Evolutionary conservation across 2,329 filamentous ascomycete genomes (phyloP).

Genomic region (Trichophyton schoenleinii): DNA sequence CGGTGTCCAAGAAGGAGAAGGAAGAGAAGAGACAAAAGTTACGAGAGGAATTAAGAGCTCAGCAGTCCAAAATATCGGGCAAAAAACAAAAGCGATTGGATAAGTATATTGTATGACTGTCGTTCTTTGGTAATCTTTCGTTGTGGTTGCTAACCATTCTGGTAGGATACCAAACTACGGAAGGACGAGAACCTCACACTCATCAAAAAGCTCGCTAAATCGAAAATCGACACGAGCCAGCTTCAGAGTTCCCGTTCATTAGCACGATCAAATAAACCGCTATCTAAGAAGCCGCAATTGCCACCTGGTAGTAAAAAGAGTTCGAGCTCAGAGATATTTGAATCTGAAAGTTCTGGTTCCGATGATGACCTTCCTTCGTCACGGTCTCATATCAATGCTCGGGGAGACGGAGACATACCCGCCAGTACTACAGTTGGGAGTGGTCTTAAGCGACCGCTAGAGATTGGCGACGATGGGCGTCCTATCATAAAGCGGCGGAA

Average conservation of each 20-base stretch:
- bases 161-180: constrained; percentile 70
- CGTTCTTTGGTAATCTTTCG: not conserved
- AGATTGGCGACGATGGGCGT: constrained; percentile 63
- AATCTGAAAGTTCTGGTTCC: constrained; percentile 17
- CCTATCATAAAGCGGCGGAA: constrained; percentile 67
- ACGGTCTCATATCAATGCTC: constrained; percentile 16
- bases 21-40: constrained; percentile 42
- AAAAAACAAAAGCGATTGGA: constrained; percentile 58
- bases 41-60: constrained; percentile 42
- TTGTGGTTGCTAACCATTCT: constrained; percentile 5
- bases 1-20: constrained; percentile 40
- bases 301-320: not conserved
- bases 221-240: constrained; percentile 68
- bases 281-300: constrained; percentile 21
- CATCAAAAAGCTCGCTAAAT: constrained; percentile 59
- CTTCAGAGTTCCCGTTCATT: constrained; percentile 67
- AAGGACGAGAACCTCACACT: constrained; percentile 85
- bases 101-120: constrained; percentile 49
- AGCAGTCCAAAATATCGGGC: constrained; percentile 44
- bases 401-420: not conserved
- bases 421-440: constrained; percentile 40
- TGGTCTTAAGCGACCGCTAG: constrained; percentile 76
- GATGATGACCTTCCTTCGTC: constrained; percentile 43
- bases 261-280: constrained; percentile 56
- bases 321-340: not conserved